These are phyloP conservation scores for Spergularia marina DNA, from an alignment of 148 eudicot genomes.

Conservation along the genomic window DNA sequence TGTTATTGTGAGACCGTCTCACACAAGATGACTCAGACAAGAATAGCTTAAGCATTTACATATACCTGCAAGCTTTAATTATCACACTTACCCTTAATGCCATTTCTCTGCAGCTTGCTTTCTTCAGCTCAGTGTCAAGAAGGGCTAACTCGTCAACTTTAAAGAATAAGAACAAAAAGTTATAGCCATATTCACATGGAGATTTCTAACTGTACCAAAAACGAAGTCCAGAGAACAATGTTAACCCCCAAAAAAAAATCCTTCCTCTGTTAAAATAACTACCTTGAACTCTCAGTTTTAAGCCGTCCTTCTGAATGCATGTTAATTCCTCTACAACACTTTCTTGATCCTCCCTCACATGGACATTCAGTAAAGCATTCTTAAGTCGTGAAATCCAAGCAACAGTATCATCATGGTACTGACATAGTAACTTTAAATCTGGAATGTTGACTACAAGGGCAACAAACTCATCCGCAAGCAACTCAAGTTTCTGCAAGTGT, in stretches of 20 bases:
- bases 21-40: not conserved
- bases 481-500: constrained; percentile 62
- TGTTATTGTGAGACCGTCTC: too few relatives aligned
- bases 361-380: constrained; percentile 35
- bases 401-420: constrained; percentile 65
- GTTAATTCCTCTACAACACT: constrained; percentile 63
- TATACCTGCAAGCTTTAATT: not conserved
- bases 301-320: constrained; percentile 62
- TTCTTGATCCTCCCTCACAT: constrained; percentile 68
- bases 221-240: not conserved
- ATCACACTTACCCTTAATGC: constrained; percentile 61
- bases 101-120: constrained; percentile 81
- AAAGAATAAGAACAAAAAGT: constrained; percentile 17
- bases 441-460: constrained; percentile 56
- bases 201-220: constrained; percentile 4
- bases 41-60: not conserved
- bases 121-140: constrained; percentile 67
- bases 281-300: constrained; percentile 70
- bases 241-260: not conserved
- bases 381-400: constrained; percentile 75
- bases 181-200: not conserved
- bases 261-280: constrained; percentile 18
- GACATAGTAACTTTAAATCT: constrained; percentile 60
- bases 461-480: constrained; percentile 54
- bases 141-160: constrained; percentile 63